Evolutionary conservation across 78 protist genomes (phyloP), one percentile per base, ranked within the genome.

Genomic region (Pigoraptor vietnamica): DNA sequence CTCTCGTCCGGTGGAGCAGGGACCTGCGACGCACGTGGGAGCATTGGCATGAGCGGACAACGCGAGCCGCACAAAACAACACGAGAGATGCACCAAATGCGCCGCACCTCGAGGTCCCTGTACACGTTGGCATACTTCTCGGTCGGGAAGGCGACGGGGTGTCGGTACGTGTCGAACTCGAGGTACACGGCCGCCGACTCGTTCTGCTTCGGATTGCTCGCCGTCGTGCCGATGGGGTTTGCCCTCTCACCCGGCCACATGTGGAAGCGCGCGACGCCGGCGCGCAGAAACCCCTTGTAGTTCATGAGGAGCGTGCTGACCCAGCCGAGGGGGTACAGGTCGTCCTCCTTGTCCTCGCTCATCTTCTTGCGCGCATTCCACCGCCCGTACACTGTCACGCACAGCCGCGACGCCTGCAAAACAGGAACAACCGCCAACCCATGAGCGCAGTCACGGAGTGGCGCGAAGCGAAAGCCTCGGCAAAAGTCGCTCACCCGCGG

Each of bases 251-350:
- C 19, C 33, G 88, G 40, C 88, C 88, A 84, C 40, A 84, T 38
- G 40, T 34, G 24, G 39, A 84, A 21, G 14, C 1, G 1, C 29
- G 33, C 0, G 39, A 36, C 32, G 32, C 88, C 88, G 23, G 38
- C 24, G 2, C 40, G 40, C 39, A 84, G 88, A 10, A 23, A 6
- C 32, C 88, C 88, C 35, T 10, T 6, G 40, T 34, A 84, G 40
- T 84, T 35, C 88, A 84, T 84, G 23, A 84, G 88, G 25, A 84
- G 40, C 24, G 25, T 23, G 40, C 33, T 84, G 33, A 84, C 88
- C 88, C 88, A 84, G 40, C 88, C 88, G 21, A 82, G 87, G n/a
- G 87, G 87, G n/a, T 81, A 33, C 33, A 81, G 14, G 86, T 81
- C 86, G 37, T 81, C 21, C 86, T 81, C 86, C 21, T n/a, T 19